These are phyloP conservation scores for Apiospora rasikravindrae DNA, from an alignment of 2,329 filamentous ascomycete genomes.

Conservation along the genomic window DNA sequence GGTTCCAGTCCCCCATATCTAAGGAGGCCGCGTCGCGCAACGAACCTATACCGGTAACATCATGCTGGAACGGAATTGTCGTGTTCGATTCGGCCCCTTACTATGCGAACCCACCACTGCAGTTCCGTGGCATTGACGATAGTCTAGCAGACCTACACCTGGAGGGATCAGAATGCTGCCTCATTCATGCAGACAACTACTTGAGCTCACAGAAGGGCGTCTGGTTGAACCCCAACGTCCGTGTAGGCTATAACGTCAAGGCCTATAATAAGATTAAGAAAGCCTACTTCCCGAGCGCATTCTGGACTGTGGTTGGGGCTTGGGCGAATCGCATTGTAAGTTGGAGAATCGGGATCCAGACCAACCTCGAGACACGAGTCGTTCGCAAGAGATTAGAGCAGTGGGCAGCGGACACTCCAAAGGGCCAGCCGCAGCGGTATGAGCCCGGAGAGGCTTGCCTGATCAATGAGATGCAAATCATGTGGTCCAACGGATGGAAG, in stretches of 20 bases:
- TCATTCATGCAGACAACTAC: slow-evolving; percentile 64
- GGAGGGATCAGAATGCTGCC: slow-evolving; percentile 67
- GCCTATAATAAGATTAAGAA: slow-evolving; percentile 44
- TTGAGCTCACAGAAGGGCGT: slow-evolving; percentile 50
- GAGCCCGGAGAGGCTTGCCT: slow-evolving; percentile 57
- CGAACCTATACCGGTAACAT: slow-evolving; percentile 62
- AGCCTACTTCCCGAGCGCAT: slow-evolving; percentile 48
- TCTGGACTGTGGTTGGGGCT: slow-evolving; percentile 49
- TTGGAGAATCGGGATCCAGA: slow-evolving; percentile 40
- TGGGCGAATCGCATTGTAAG: slow-evolving; percentile 42
- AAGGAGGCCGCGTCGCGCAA: slow-evolving; percentile 53
- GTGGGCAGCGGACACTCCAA: slow-evolving; percentile 44
- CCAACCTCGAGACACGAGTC: slow-evolving; percentile 42
- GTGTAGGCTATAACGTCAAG: slow-evolving; percentile 54
- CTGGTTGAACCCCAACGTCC: slow-evolving; percentile 60
- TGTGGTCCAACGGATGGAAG: slow-evolving; percentile 63
- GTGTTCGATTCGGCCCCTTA: slow-evolving; percentile 52
- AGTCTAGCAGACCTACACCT: slow-evolving; percentile 57
- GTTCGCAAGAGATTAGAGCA: slow-evolving; percentile 47
- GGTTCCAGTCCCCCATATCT: slow-evolving; percentile 53
- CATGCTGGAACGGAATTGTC: slow-evolving; percentile 72
- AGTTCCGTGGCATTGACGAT: slow-evolving; percentile 68
- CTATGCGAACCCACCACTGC: slow-evolving; percentile 50
- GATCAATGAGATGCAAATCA: slow-evolving; percentile 65
- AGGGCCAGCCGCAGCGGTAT: slow-evolving; percentile 35